Base-by-base conservation (phyloP, 768 basidiomycete genomes). In the Cantharellus cinnabarinus region DNA sequence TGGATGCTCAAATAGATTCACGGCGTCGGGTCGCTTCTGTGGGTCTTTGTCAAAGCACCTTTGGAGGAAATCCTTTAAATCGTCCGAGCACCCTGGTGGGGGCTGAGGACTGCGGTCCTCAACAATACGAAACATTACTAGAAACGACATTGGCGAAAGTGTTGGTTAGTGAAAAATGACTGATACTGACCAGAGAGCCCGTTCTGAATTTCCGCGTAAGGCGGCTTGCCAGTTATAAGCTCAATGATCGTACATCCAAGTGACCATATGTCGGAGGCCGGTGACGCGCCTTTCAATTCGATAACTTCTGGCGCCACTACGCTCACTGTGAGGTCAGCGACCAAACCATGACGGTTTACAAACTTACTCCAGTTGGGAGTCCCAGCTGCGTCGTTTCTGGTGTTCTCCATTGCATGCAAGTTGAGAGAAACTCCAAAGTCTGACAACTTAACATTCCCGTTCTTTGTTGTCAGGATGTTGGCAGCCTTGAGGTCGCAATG, bases 401-500 rank as follows among this genome's bases (percentile, higher is more conserved):
- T 82, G 66, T 88, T 85, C 65, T 84, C 85, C 78, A 98, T 81
- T 0, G 90, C 90, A 53, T 88, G 81, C 65, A 97, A 77, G 69
- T 94, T 95, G 62, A 98, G 81, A 34, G 93, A 97, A 10, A 98
- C 94, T 52, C 94, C 94, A 69, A 99, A 97, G 70, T 99, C 94
- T 4, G 90, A 86, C 2, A 99, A 78, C 72, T 98, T 98, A 67
- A 95, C 83, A 66, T 98, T 95, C 50, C 93, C 94, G 56, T 82
- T 93, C 77, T 98, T 98, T 14, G 93, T 98, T 10, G 88, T 91
- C n/a, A 99, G 79, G 67, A 99, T 95, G 68, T 98, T 99, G 34
- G 94, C 94, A 0, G 94, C 91, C 70, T 99, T 99, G 63, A 99
- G 78, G 71, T 99, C 94, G 68, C 94, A 95, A 68, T 99, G 94